These are phyloP conservation scores for Rhynchosporium graminicola DNA, from an alignment of 2,329 filamentous ascomycete species.

Conservation along the genomic window DNA sequence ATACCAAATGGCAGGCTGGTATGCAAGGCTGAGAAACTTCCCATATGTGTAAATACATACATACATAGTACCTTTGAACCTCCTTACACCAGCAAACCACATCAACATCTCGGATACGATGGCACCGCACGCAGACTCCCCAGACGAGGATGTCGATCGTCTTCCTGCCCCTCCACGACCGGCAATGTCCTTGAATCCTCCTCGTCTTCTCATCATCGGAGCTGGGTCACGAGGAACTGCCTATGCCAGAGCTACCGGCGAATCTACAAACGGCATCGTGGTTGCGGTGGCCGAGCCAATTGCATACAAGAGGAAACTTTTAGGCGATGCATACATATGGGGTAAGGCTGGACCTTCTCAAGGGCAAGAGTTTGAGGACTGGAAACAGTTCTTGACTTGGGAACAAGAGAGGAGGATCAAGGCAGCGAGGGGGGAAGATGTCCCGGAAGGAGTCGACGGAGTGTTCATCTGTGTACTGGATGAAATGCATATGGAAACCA, in stretches of 20 bases:
- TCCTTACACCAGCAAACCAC: no score
- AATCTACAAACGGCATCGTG: constrained; percentile 67
- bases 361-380: constrained; percentile 71
- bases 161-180: constrained; percentile 37
- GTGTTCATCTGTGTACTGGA: constrained; percentile 79
- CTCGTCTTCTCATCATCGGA: constrained; percentile 76
- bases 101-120: constrained; percentile 20
- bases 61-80: no score
- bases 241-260: constrained; percentile 70
- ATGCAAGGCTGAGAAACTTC: constrained; percentile 26
- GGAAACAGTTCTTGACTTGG: constrained; percentile 75
- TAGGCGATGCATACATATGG: constrained; percentile 77
- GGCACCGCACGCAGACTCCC: constrained; percentile 36
- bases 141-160: constrained; percentile 26
- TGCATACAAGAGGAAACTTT: constrained; percentile 69
- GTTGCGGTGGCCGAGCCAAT: constrained; percentile 81
- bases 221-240: constrained; percentile 76
- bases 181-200: constrained; percentile 47
- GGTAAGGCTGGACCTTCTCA: constrained; percentile 49
- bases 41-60: neutral
- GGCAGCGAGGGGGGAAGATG: constrained; percentile 49
- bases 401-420: constrained; percentile 63
- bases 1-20: constrained; percentile 13
- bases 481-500: constrained; percentile 81
- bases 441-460: constrained; percentile 50